A percentile compares a stretch with the other conserved stretches of the same genome.
phyloP scores from a whole-genome alignment of 495 filamentous ascomycete genomes.

The Thermochaetoides thermophila region DNA sequence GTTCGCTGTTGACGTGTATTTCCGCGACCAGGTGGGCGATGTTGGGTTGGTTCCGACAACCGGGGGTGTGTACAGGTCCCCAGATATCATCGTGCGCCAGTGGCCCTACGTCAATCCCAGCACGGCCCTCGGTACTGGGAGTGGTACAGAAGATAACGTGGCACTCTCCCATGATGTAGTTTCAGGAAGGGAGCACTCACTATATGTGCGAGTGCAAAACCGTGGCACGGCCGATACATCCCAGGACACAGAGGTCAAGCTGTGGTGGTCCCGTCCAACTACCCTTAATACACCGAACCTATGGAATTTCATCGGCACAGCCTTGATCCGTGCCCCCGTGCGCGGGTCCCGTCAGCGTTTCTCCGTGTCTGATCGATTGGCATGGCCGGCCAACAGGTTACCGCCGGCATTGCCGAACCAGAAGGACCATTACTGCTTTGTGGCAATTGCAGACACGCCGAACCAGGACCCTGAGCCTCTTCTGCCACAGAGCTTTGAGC shows the following conservation, averaged over 20 bases:
- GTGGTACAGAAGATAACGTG: constrained; percentile 1
- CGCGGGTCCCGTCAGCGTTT: neutral
- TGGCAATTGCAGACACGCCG: neutral
- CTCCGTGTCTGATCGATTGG: constrained; percentile 1
- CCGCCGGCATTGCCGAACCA: neutral
- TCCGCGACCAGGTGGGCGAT: constrained; percentile 3
- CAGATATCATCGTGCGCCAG: constrained; percentile 7
- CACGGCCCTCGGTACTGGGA: neutral
- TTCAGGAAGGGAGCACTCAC: neutral
- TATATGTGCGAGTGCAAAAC: constrained; percentile 5
- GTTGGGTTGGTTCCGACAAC: neutral
- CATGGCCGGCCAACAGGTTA: too few species aligned
- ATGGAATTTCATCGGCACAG: constrained; percentile 2
- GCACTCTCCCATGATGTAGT: constrained; percentile 1
- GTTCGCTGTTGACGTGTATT: constrained; percentile 1
- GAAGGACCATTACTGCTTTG: constrained; percentile 4
- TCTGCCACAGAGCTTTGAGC: neutral
- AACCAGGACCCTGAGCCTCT: neutral
- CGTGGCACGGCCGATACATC: too few species aligned
- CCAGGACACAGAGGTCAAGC: neutral
- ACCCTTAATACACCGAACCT: constrained; percentile 4
- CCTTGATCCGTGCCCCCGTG: neutral
- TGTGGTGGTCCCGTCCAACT: constrained; percentile 2
- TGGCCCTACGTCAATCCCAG: constrained; percentile 1
- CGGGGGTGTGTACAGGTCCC: neutral